These are phyloP conservation scores for Aspergillus sp. DNA, from an alignment of 2,329 filamentous ascomycete genomes.

Conservation along the genomic window DNA sequence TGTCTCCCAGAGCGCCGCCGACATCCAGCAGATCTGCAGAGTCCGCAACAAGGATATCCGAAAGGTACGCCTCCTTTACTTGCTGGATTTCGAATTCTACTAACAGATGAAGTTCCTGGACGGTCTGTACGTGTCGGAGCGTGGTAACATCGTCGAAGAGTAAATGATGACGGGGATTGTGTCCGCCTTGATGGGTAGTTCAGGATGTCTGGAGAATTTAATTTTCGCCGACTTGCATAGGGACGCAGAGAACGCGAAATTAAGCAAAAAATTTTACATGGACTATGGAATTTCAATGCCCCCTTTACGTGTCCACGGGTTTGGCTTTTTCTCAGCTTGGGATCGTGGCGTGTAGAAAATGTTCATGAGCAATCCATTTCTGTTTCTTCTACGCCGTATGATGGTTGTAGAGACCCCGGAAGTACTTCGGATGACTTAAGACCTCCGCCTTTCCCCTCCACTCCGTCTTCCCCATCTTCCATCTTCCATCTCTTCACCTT, in stretches of 20 bases:
- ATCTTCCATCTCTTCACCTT: background rate
- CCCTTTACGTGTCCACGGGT: slow-evolving; percentile 23
- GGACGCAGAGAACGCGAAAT: slow-evolving; percentile 36
- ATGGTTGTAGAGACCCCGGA: too few relatives aligned
- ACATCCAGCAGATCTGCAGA: slow-evolving; percentile 99
- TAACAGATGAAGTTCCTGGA: slow-evolving; percentile 77
- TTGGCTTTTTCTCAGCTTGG: slow-evolving; percentile 26
- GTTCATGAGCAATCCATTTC: slow-evolving; percentile 18
- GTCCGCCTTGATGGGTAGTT: slow-evolving; percentile 32
- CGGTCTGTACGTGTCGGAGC: slow-evolving; percentile 99
- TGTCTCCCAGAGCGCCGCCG: slow-evolving; percentile 96
- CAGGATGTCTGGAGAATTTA: slow-evolving; percentile 37
- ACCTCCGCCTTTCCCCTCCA: background rate
- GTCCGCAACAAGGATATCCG: slow-evolving; percentile 99
- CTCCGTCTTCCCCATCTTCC: too few relatives aligned
- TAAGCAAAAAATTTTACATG: slow-evolving; percentile 30
- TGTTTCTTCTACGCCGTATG: slow-evolving; percentile 8
- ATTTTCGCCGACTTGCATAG: slow-evolving; percentile 42
- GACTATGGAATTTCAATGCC: slow-evolving; percentile 27
- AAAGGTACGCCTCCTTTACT: slow-evolving; percentile 63
- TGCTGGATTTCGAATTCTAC: background rate
- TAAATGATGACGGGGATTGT: slow-evolving; percentile 36
- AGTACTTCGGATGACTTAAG: too few relatives aligned
- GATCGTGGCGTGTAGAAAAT: slow-evolving; percentile 29
- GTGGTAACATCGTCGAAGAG: slow-evolving; percentile 81